Evolutionary conservation across 495 filamentous ascomycete species (phyloP).

Genomic region (Extremus antarcticus): DNA sequence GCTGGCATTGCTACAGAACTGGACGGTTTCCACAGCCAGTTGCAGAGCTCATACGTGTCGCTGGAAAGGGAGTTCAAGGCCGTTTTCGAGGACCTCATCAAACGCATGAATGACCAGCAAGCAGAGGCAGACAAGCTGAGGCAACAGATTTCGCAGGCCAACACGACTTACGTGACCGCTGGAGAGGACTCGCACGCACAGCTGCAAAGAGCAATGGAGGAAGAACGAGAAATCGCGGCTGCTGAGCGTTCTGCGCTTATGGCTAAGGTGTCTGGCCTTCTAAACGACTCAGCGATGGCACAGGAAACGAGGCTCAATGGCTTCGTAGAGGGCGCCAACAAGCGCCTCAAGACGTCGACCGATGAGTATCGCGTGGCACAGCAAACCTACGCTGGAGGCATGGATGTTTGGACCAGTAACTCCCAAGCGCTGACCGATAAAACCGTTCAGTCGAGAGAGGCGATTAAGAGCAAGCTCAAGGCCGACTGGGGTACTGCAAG

Average conservation of each 20-base stretch:
- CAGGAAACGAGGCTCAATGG: slow-evolving; percentile 62
- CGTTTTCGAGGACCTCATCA: slow-evolving; percentile 69
- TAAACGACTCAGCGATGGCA: slow-evolving; percentile 60
- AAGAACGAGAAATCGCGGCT: slow-evolving; percentile 65
- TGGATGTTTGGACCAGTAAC: slow-evolving; percentile 64
- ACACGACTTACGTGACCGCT: slow-evolving; percentile 51
- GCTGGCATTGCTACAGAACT: slow-evolving; percentile 86
- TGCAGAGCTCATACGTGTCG: slow-evolving; percentile 77
- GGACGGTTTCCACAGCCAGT: slow-evolving; percentile 64
- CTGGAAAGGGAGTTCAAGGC: slow-evolving; percentile 80
- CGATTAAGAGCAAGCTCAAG: slow-evolving; percentile 68
- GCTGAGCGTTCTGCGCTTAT: slow-evolving; percentile 63
- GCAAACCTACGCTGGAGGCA: slow-evolving; percentile 58
- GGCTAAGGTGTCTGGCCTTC: slow-evolving; percentile 59
- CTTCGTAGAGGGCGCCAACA: slow-evolving; percentile 28
- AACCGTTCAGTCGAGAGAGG: slow-evolving; percentile 59
- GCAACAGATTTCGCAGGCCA: slow-evolving; percentile 56
- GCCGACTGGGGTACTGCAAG: slow-evolving; percentile 80
- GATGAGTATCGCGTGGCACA: slow-evolving; percentile 27
- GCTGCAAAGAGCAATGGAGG: slow-evolving; percentile 60
- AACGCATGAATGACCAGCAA: slow-evolving; percentile 65
- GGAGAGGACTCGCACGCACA: slow-evolving; percentile 53
- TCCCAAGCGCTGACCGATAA: slow-evolving; percentile 60
- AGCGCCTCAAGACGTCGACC: slow-evolving; percentile 17
- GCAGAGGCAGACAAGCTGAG: slow-evolving; percentile 62